Base-by-base conservation (phyloP, 2,329 filamentous ascomycete species). In the Aspergillus sp. region DNA sequence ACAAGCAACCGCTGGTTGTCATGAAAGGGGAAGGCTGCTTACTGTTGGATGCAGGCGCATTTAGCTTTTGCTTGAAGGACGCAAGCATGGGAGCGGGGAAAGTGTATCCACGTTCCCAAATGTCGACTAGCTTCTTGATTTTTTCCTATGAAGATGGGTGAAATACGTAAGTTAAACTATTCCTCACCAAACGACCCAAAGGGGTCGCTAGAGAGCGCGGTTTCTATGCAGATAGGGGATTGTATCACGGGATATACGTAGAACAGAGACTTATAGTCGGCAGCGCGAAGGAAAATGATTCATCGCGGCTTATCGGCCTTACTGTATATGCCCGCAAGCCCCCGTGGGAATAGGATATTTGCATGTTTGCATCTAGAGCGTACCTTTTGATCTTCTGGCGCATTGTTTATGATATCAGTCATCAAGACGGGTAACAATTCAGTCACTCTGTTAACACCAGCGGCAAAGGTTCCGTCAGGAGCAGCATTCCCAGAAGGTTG, bases 321-420 rank as follows among this genome's bases (percentile, higher is more conserved):
- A 62, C 9, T 52, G 49, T 62, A 62, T 56, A 65, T 72, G 63
- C 67, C 61, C 66, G 66, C 66, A 70, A 64, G 59, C 63, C 66
- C 27, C 64, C 69, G 66, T 69, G 66, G 70, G 52, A 59, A 58
- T 62, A 52, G 53, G 60, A 57, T 59, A 53, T 66, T 62, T 53
- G 60, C 57, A 59, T 63, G 53, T 63, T 21, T 62, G 66, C 61
- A 67, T 76, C 71, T 72, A 70, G 71, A 81, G 87, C 90, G 84
- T 93, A 95, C 90, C 90, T 96, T 98, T 86, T 99, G 95, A 80
- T 96, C 91, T 75, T 90, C 86, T 57, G 95, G 95, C 67, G 91
- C 90, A 70, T 87, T 87, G 75, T 90, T 88, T 76, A 96, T 85
- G 74, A 97, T 93, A 77, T 98, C 93, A 84, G 90, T 92, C 89